These are phyloP conservation scores for Mentha longifolia DNA, from an alignment of 257 asterid genomes.

Conservation along the genomic window DNA sequence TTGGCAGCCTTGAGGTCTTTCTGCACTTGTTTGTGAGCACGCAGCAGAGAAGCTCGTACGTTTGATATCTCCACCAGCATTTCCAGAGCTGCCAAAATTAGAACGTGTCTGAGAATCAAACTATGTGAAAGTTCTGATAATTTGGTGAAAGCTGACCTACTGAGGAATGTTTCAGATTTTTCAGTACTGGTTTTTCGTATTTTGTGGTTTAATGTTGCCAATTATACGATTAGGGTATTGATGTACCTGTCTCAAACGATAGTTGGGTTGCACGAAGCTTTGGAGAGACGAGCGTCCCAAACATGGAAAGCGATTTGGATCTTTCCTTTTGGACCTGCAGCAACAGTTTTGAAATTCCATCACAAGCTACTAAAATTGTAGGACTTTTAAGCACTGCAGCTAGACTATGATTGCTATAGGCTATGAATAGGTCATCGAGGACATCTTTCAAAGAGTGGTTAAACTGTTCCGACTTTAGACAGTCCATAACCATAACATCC, in stretches of 20 bases:
- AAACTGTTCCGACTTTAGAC: background rate
- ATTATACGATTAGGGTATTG: background rate
- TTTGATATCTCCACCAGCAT: constrained; percentile 72
- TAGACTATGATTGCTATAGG: background rate
- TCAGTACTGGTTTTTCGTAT: background rate
- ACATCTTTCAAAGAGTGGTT: constrained; percentile 12
- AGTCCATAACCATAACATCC: constrained; percentile 1
- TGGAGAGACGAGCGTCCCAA: constrained; percentile 86
- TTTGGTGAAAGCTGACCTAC: background rate
- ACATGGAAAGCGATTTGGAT: constrained; percentile 70
- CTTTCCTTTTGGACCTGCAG: constrained; percentile 70
- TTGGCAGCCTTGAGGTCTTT: constrained; percentile 47
- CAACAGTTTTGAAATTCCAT: constrained; percentile 17
- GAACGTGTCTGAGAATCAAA: constrained; percentile 1
- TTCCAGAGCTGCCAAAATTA: constrained; percentile 66
- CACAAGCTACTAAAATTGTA: background rate
- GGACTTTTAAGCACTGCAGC: constrained; percentile 6
- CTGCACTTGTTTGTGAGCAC: constrained; percentile 62
- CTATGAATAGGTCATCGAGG: background rate
- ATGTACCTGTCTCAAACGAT: constrained; percentile 85
- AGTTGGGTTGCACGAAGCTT: constrained; percentile 89
- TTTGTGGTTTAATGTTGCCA: background rate
- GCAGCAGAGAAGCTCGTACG: constrained; percentile 58
- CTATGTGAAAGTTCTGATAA: background rate
- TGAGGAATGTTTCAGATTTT: background rate